Evolutionary conservation across 805 yeast species (phyloP), one percentile per base, ranked within the genome.

Genomic region (Ogataea paradorogensis): DNA sequence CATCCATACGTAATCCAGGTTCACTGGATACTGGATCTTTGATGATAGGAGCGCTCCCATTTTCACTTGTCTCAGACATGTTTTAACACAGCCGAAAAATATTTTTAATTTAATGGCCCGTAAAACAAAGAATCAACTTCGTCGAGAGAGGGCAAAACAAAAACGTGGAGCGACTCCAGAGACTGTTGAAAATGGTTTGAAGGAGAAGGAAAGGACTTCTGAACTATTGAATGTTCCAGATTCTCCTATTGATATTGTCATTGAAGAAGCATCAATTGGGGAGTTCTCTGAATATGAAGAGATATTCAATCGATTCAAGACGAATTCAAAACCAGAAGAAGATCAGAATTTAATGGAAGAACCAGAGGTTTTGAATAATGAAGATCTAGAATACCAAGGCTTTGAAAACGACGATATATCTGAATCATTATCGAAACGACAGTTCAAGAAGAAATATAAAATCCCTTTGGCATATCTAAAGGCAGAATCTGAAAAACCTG

Each of bases 391-490:
- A 7, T 41, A 40, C 13, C 46, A 52, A 11, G 53, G 48, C 9
- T 34, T 36, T 23, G 51, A 46, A 16, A 59, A 55, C 5, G 57
- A 47, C 18, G 58, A 55, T n/a, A 54, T 48, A 14, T 45, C 41
- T 2, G 42, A 42, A 26, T 50, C 51, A 7, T 38, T 72, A 4
- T 65, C 78, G 11, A 77, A 71, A 41, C 69, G 76, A 38, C 80
- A 82, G 55, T 63, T 69, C 18, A 68, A 79, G 30, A 70, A 70
- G 45, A 53, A 61, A 32, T 68, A 72, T 35, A 80, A 82, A 50
- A 74, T 87, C 0, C 74, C 93, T 1, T 60, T 91, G 11, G 78
- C 90, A 0, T 67, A 70, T 7, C 65, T 91, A 37, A 91, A 90
- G 56, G 69, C 84, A 0, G 58, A 67, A 15, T 70, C 84, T 0